phyloP scores from a whole-genome alignment of 176 grass and related monocot species.

The Eragrostis curvula region DNA sequence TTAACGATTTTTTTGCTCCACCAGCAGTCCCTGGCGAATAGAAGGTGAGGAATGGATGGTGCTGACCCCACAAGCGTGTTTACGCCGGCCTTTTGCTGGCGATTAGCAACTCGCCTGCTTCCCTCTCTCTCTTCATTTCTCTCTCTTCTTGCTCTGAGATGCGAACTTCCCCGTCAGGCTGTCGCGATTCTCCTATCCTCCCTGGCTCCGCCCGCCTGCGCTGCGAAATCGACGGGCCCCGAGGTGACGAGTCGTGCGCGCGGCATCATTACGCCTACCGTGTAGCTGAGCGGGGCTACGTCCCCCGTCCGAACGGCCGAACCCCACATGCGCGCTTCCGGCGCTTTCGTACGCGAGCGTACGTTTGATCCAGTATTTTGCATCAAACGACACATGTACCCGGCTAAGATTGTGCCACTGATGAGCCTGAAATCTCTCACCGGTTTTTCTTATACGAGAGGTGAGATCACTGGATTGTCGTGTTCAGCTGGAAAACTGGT shows the following conservation, averaged over 20 bases:
- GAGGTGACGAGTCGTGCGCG: conserved; percentile 29
- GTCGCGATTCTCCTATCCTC: not conserved
- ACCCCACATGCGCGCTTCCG: not conserved
- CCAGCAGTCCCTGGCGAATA: too few relatives aligned
- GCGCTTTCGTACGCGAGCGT: not conserved
- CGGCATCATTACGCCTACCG: conserved; percentile 18
- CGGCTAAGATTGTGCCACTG: too few relatives aligned
- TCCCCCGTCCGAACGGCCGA: not conserved
- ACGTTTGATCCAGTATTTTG: not conserved
- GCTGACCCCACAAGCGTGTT: too few relatives aligned
- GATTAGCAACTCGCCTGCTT: too few relatives aligned
- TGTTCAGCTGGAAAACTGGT: not conserved
- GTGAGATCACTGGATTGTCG: not conserved
- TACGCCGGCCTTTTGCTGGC: too few relatives aligned
- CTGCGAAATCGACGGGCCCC: conserved; percentile 16
- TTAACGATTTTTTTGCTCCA: too few relatives aligned
- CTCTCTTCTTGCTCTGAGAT: too few relatives aligned
- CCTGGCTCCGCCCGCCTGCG: not conserved
- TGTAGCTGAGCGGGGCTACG: not conserved
- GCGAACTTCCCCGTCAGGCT: not conserved
- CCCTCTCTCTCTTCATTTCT: too few relatives aligned
- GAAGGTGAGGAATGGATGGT: too few relatives aligned
- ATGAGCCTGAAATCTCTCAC: too few relatives aligned
- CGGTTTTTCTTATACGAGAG: not conserved
- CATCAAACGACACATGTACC: not conserved